Base-by-base conservation (phyloP, 495 filamentous ascomycete species). In the Penicillium flavigenum region DNA sequence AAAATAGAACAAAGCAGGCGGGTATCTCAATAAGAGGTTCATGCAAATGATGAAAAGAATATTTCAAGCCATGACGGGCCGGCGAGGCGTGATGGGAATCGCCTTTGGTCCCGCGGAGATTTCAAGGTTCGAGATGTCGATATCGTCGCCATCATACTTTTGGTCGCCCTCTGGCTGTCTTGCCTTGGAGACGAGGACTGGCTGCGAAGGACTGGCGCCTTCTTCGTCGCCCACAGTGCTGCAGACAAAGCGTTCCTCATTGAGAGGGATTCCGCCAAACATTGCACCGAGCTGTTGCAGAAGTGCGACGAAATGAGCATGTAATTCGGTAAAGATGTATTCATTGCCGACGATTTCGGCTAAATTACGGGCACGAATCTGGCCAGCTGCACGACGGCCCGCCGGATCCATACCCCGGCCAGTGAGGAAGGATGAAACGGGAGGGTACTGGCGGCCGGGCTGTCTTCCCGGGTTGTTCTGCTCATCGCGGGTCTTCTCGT, bases 321-420 rank as follows among this genome's bases (percentile, higher is more conserved):
- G 92, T 39, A 96, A 72, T 71, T 95, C 85, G 31, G 96, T 85
- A 68, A 97, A 97, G 62, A 97, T 88, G 68, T 91, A 86, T 26
- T 90, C 88, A 54, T 89, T 80, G 29, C 92, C 92, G 16, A 92
- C 87, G 48, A 97, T 83, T 72, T 97, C 92, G 1, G 88, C 88
- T 47, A 97, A 73, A 32, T 89, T 90, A 56, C 89, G 83, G 22
- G 88, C 85, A 58, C 86, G 86, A 51, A 89, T 81, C 59, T 77
- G 79, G 34, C 76, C 83, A 44, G 44, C 70, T 72, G 52, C 74
- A 75, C 34, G 77, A 54, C 76, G 79, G 10, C 86, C 82, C 61
- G 84, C 80, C 5, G 78, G 81, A 60, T 88, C 83, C 26, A 81
- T 66, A 32, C 74, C 79, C 34, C 85, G 80, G 36, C 83, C 84